Evolutionary conservation across 352 stramenopile species (phyloP), one percentile per base, ranked within the genome.

Genomic region (Blastocystis sp.): DNA sequence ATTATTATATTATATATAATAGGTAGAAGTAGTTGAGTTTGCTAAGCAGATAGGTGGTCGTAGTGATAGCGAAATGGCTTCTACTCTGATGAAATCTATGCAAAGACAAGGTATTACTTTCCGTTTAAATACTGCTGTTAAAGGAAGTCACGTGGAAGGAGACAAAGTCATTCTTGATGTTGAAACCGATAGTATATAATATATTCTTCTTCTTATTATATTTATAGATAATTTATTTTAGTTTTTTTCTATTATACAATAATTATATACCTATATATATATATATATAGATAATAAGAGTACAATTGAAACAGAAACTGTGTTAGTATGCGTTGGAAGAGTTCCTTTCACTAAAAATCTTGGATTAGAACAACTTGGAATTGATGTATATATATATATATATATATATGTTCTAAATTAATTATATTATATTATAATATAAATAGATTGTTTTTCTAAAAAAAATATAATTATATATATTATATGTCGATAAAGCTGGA

Each of bases 81-180:
- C 93, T 71, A 86, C 93, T 55, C 96, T 96, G 73, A 81, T 90
- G 66, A 85, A 86, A 62, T 78, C 88, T 39, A 74, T 97, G 19
- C 95, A 94, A 75, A 96, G 96, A 75, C 88, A 97, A 76, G 88
- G 88, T 7, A 78, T 98, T 28, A 87, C 93, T 28, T 97, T 98
- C 73, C 77, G 92, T 64, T 77, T 97, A 42, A 81, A 80, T 68
- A 96, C 89, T 36, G 95, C 95, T 75, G 91, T 98, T 19, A 69
- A 67, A 33, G 70, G 70, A 57, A 78, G 68, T 55, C 74, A 93
- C 59, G 80, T 96, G 6, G 75, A 72, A 3, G 83, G 76, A 43
- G 76, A 90, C 48, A 81, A 79, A 28, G 88, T 97, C n/a, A 84
- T 76, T 41, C 74, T 98, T 45, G 95, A 82, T 0, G 87, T 89